Evolutionary conservation across 495 filamentous ascomycete species (phyloP).

Genomic region (Delitschia confertaspora): DNA sequence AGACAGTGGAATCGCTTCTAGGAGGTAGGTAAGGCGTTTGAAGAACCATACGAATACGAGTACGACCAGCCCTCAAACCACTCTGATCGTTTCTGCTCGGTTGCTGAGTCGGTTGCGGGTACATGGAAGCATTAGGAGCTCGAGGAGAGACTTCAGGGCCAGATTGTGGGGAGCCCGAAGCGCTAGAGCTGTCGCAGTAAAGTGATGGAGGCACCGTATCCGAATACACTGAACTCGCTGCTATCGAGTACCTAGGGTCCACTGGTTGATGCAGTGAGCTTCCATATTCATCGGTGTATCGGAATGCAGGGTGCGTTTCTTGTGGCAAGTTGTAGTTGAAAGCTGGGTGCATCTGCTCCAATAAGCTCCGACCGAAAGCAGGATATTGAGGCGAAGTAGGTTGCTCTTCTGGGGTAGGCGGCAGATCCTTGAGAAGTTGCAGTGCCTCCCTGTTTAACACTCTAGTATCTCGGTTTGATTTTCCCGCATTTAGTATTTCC

Average conservation of each 20-base stretch:
- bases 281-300: too few species aligned
- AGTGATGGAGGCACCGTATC: slow-evolving; percentile 16
- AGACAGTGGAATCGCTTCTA: too few species aligned
- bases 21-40: too few species aligned
- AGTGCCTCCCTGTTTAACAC: slow-evolving; percentile 15
- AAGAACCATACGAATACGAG: slow-evolving; percentile 2
- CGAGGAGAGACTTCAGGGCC: too few species aligned
- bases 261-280: too few species aligned
- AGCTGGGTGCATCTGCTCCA: slow-evolving; percentile 2
- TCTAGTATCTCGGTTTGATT: slow-evolving; percentile 14
- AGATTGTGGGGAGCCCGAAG: too few species aligned
- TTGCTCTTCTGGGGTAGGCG: slow-evolving; percentile 15
- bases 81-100: slow-evolving; percentile 1
- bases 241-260: too few species aligned
- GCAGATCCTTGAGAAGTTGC: slow-evolving; percentile 13
- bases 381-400: slow-evolving; percentile 12
- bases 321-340: slow-evolving; percentile 7
- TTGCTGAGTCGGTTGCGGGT: slow-evolving; percentile 3
- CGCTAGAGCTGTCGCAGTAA: slow-evolving; percentile 18
- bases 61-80: slow-evolving; percentile 4
- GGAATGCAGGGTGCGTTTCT: neutral
- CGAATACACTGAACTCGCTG: slow-evolving; percentile 21
- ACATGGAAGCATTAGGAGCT: slow-evolving; percentile 3
- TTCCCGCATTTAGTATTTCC: too few species aligned
- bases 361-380: slow-evolving; percentile 6